Evolutionary conservation across 2,329 filamentous ascomycete genomes (phyloP), one percentile per base, ranked within the genome.

Genomic region (Pseudogymnoascus sp.): DNA sequence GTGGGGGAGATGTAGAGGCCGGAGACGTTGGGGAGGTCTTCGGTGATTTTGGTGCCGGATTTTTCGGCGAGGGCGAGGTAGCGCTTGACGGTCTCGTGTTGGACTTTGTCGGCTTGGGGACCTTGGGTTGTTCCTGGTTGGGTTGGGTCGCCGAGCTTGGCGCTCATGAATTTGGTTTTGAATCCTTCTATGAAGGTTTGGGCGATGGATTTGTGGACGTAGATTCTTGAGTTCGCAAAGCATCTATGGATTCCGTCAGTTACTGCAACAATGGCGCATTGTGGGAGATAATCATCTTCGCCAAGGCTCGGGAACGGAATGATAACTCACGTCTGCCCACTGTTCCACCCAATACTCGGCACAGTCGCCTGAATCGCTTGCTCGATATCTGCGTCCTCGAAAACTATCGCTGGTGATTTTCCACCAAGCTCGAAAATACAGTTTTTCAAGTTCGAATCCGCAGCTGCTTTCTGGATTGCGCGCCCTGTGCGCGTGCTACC

Each of bases 321-420:
- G 13, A 16, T 7, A 31, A 57, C 51, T 57, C 51, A 70, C 4
- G 64, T 67, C 45, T 71, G 70, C 1, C 70, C 70, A 60, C 67
- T 69, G 45, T 70, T 71, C 16, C 23, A 66, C 2, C 69, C 63
- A 7, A 71, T 65, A 13, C 63, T 65, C 25, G 41, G 45, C 57
- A 69, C 62, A 1, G 69, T 69, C 6, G 63, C 65, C 51, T 65
- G 51, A 4, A 65, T 69, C 16, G 70, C 70, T n/a, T 64, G 62
- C 25, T 71, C 69, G 1, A 71, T 57, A 34, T 84, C 79, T 2
- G 80, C 79, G 69, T 84, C 81, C 0, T 77, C 75, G 64, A 78
- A 82, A 14, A 85, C 73, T 61, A 84, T 79, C n/a, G 79, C 79
- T 0, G 82, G 79, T 67, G 84, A 79, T 66, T 85, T 85, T 37